phyloP scores from a whole-genome alignment of 2,329 filamentous ascomycete species.

The Coniosporium tulheliwenetii region DNA sequence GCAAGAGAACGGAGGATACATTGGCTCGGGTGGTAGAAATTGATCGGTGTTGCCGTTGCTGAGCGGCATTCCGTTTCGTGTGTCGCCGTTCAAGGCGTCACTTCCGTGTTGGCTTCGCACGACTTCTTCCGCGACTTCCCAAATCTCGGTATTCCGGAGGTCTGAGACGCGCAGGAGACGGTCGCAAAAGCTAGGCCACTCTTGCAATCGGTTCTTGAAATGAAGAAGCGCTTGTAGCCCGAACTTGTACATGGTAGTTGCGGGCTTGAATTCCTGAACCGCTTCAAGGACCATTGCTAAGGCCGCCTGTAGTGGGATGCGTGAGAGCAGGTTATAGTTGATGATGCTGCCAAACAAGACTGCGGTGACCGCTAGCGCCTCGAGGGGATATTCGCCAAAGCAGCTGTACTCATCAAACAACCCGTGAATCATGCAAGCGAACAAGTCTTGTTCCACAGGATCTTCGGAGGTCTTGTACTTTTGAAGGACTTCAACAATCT shows the following conservation, averaged over 20 bases:
- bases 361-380: constrained; percentile 86
- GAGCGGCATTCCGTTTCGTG: constrained; percentile 32
- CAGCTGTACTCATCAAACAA: constrained; percentile 95
- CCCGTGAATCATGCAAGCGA: constrained; percentile 96
- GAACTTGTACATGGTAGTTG: constrained; percentile 95
- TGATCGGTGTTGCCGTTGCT: constrained; percentile 61
- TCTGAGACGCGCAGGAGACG: constrained; percentile 69
- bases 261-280: constrained; percentile 66
- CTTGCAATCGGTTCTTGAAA: constrained; percentile 63
- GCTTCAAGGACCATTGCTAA: constrained; percentile 96
- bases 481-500: constrained; percentile 71
- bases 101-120: constrained; percentile 50
- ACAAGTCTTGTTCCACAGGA: constrained; percentile 77
- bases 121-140: constrained; percentile 67
- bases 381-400: constrained; percentile 90
- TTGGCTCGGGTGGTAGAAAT: constrained; percentile 39
- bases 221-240: constrained; percentile 89
- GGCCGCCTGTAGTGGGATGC: constrained; percentile 83
- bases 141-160: constrained; percentile 72
- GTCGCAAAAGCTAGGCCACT: constrained; percentile 93
- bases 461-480: constrained; percentile 79
- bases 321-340: constrained; percentile 78
- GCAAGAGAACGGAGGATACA: constrained; percentile 58
- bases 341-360: constrained; percentile 96
- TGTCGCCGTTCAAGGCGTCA: constrained; percentile 35